Base-by-base conservation (phyloP, 306 rosid species). In the Purshia tridentata region DNA sequence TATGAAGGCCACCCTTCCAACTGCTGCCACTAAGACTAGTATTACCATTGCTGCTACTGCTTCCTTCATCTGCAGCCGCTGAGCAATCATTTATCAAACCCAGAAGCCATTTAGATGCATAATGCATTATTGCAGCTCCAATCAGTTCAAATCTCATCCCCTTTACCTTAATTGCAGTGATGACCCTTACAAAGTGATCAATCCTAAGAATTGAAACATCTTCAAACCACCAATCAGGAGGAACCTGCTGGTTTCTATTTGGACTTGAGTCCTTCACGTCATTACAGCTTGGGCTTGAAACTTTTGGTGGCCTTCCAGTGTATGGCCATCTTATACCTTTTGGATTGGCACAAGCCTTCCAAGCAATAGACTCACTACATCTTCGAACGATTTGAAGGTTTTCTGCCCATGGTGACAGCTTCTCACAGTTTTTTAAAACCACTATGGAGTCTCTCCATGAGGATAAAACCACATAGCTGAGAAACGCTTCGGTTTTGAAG, bases 191-290 rank as follows among this genome's bases (percentile, higher is more conserved):
- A 85, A 87, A 95, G 66, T 95, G 99, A 83, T 95, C 99, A 64
- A 95, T 95, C 81, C 99, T 83, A 5, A 95, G 88, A 69, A 95
- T 88, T 2, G 98, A 88, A 69, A 82, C 92, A 72, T 95, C 99
- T 80, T 95, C 99, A 75, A 91, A 95, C 99, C 99, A 95, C 99
- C 99, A 95, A 82, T 95, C 98, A 19, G 92, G 86, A 74, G 98
- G 99, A 75, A 88, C 98, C 22, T 76, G 84, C 74, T 88, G 97
- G 63, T 77, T 90, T 84, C 77, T 84, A 74, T 91, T 79, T n/a
- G 99, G 97, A 78, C 93, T 95, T 7, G 93, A 83, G 57, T 95
- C 97, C 80, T 95, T 87, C 72, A 70, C 67, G 16, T 89, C 91
- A 86, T 84, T 88, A 98, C 96, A 95, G 70, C 74, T 91, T 6